These are phyloP conservation scores for Calonectria pseudoturangicola DNA, from an alignment of 2,329 filamentous ascomycete species.

Conservation along the genomic window DNA sequence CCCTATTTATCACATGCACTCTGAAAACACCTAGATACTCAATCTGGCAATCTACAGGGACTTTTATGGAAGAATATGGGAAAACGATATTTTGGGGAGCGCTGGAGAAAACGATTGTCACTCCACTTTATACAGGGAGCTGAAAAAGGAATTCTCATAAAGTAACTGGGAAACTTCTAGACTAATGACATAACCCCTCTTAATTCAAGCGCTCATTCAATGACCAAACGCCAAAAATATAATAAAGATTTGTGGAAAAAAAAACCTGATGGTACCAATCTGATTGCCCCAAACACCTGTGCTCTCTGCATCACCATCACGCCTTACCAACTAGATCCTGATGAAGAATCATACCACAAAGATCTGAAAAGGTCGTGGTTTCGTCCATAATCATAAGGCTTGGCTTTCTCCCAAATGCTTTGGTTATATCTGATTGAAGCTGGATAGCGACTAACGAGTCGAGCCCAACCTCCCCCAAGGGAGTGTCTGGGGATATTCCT, in stretches of 20 bases:
- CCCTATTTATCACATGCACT: neutral
- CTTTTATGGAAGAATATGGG: neutral
- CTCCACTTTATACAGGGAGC: neutral
- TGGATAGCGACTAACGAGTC: slow-evolving; percentile 16
- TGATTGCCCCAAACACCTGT: neutral
- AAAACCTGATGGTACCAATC: neutral
- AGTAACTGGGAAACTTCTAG: neutral
- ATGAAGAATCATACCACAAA: slow-evolving; percentile 11
- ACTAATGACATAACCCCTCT: neutral
- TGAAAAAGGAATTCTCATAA: neutral
- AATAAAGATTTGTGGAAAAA: neutral
- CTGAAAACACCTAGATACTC: too few species aligned
- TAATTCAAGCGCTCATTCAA: neutral
- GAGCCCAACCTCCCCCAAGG: slow-evolving; percentile 6
- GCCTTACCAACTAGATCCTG: neutral
- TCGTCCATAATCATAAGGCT: slow-evolving; percentile 5
- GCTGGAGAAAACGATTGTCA: neutral
- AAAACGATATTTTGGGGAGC: too few species aligned
- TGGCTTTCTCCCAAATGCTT: neutral
- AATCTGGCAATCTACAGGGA: too few species aligned
- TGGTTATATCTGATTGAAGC: slow-evolving; percentile 14
- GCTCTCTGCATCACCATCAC: too few species aligned
- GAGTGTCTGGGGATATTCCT: slow-evolving; percentile 8
- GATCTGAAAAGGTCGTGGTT: slow-evolving; percentile 9
- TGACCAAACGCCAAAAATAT: too few species aligned